Conservation (phyloP, 2,329 filamentous ascomycete species). For the Phialocephala subalpina region DNA sequence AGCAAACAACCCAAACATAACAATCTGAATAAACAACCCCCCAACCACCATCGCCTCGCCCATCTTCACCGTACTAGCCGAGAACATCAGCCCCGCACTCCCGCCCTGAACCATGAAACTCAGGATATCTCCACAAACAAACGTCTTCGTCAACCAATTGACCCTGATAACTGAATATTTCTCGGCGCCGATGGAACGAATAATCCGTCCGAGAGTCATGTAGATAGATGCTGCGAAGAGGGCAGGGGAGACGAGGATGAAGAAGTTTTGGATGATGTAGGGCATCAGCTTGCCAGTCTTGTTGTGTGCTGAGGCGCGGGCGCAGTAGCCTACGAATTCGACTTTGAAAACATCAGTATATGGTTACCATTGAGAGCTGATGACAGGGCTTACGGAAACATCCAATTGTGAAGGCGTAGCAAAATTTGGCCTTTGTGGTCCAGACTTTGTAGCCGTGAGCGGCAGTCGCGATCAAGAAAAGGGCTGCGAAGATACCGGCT, state of each 20-base stretch:
- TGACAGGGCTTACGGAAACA: constrained; percentile 45
- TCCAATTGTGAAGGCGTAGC: constrained; percentile 46
- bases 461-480: constrained; percentile 42
- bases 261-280: constrained; percentile 46
- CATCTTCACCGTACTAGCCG: constrained; percentile 32
- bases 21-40: constrained; percentile 65
- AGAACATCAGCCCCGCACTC: constrained; percentile 44
- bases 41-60: constrained; percentile 62
- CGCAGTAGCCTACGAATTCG: constrained; percentile 47
- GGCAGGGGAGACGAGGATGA: constrained; percentile 48
- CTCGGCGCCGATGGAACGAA: constrained; percentile 42
- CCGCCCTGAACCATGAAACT: constrained; percentile 59
- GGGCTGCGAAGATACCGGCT: constrained; percentile 49
- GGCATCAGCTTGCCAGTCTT: constrained; percentile 36
- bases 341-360: constrained; percentile 39
- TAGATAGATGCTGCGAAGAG: constrained; percentile 48
- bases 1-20: constrained; percentile 65
- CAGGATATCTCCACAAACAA: constrained; percentile 61
- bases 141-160: constrained; percentile 60
- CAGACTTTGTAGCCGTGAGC: constrained; percentile 42
- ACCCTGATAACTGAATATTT: constrained; percentile 47
- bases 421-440: constrained; percentile 42
- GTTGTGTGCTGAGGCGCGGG: constrained; percentile 36
- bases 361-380: constrained; percentile 25
- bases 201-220: constrained; percentile 39